Evolutionary conservation across 495 filamentous ascomycete species (phyloP), one percentile per base, ranked within the genome.

Genomic region (Penicillium daleae): DNA sequence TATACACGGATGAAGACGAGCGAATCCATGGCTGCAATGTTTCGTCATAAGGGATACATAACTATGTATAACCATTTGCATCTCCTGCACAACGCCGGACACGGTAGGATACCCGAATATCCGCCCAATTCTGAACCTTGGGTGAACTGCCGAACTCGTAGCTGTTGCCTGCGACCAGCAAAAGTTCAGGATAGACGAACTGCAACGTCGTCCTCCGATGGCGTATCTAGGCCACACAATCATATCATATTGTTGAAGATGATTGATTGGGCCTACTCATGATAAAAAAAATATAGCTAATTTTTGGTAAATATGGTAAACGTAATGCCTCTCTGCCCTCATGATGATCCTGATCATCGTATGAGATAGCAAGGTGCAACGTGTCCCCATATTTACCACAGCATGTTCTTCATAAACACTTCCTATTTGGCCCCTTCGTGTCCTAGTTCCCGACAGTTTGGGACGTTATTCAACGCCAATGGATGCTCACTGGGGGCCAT

Each of bases 301-400:
- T n/a, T n/a, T n/a, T n/a, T n/a, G n/a, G n/a, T n/a, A n/a, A n/a
- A n/a, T n/a, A n/a, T 54, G 27, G 17, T n/a, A 13, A 19, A 52
- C 9, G 50, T 7, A 8, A 12, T 26, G 22, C 24, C 46, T 12
- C 6, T 13, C 12, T 56, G 26, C 15, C 59, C 40, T 44, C 52
- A 51, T 57, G 60, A 52, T 57, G 44, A 57, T 62, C 42, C 26
- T 49, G 42, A 56, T 56, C 42, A 62, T 57, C 53, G 24, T 19
- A 61, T 31, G 29, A 51, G 53, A 50, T 39, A n/a, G 60, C 42
- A 44, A 62, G 26, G 42, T 57, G 60, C 59, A 61, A 61, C 59
- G 59, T 61, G 59, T 50, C 46, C 3, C 24, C 4, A 12, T 50
- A 21, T 27, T 29, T 29, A 7, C 24, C 3, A 9, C 8, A 46